Conservation (phyloP, 2,329 filamentous ascomycete species). For the Colletotrichum sp. region DNA sequence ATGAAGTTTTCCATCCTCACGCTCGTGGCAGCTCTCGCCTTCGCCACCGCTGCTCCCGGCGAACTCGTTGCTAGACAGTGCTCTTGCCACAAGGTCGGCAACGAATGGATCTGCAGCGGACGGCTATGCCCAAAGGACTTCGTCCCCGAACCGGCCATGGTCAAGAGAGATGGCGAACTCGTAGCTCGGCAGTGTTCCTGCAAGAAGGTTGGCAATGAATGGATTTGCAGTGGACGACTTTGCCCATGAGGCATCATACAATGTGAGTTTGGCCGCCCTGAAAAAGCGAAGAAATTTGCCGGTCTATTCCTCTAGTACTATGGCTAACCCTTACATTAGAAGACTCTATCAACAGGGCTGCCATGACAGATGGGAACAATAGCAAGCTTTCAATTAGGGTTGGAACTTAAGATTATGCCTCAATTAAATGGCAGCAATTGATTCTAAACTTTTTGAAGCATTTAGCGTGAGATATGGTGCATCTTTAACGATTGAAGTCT, state of each 20-base stretch:
- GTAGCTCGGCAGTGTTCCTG: neutral
- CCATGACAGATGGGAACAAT: neutral
- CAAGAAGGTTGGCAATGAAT: neutral
- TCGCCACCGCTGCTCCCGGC: neutral
- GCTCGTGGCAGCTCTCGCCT: neutral
- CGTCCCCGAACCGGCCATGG: neutral
- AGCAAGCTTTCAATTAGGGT: neutral
- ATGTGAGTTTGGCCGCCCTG: neutral
- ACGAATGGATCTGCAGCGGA: neutral
- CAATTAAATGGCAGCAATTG: neutral
- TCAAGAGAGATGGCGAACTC: neutral
- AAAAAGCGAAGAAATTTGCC: neutral
- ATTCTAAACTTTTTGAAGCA: neutral
- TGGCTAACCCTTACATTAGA: neutral
- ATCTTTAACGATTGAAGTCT: rapidly evolving
- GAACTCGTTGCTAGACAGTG: conserved; percentile 4
- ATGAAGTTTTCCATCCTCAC: conserved; percentile 10
- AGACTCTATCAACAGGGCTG: rapidly evolving
- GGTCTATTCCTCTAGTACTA: neutral
- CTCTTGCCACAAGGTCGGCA: neutral
- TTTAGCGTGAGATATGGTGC: rapidly evolving
- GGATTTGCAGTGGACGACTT: neutral
- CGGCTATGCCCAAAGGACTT: neutral
- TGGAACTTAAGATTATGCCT: neutral
- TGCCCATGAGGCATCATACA: neutral